Evolutionary conservation across 305 asterid species (phyloP), one percentile per base, ranked within the genome.

Genomic region (Plantago coronopus): DNA sequence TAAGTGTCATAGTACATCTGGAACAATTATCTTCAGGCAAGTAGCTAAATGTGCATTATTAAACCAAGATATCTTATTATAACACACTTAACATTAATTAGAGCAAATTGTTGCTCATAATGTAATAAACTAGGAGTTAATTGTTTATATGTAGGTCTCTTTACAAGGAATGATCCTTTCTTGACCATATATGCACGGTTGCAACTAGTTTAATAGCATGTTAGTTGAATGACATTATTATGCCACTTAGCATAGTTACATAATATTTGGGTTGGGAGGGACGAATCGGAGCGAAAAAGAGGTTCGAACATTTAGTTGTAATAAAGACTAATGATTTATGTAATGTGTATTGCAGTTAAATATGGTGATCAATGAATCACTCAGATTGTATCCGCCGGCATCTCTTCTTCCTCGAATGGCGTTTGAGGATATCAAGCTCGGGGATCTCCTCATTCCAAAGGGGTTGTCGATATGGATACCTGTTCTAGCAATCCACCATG

Each of bases 391-490:
- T 62, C 98, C 98, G 3, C 95, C 98, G 3, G 97, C 91, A 7
- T 68, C 98, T 0, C 75, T 91, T 12, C 79, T 91, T 2, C 97
- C 96, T 0, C 74, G 98, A 21, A 91, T 88, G 98, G 97, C 98
- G 10, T 91, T 91, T 64, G 91, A 91, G 54, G 98, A 86, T 60
- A 76, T 91, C 15, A 72, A 84, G 34, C 69, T 91, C 0, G 97
- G 95, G 0, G 98, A 88, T 44, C 84, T 91, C 7, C 72, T 76
- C 23, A 83, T 91, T 27, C 97, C 97, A 0, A 91, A 88, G 62
- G 98, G 98, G 1, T 71, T 91, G 2, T 91, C 97, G 0, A 80
- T 91, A 54, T 91, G 98, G 98, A 87, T 91, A 0, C 98, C 98
- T 0, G 90, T 84, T n/a, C 75, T 91, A 0, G 98, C 97, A 2